A percentile compares a stretch with the other conserved stretches of the same genome.
Conservation (phyloP, 2,329 filamentous ascomycete genomes). For the Colletotrichum echinochloae region DNA sequence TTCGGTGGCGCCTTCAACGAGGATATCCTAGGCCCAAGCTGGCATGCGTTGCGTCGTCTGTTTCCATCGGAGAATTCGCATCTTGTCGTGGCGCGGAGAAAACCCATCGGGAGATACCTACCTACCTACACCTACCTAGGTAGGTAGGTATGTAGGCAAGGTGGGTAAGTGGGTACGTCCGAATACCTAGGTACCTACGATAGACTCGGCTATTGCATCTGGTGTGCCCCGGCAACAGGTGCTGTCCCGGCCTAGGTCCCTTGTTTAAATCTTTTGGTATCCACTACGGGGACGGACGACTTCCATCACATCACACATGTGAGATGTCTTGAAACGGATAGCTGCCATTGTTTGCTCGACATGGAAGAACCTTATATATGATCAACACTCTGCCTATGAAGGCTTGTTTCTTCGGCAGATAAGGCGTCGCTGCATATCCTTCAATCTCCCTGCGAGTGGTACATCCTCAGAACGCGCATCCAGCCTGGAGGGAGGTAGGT, state of each 20-base stretch:
- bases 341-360: background rate
- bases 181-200: too few relatives aligned
- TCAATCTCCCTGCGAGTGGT: too few relatives aligned
- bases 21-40: background rate
- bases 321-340: background rate
- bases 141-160: too few relatives aligned
- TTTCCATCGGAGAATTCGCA: background rate
- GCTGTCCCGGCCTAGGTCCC: background rate
- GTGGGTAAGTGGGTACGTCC: too few relatives aligned
- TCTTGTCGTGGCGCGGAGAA: background rate
- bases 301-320: background rate
- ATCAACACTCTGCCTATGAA: background rate
- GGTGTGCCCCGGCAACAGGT: background rate
- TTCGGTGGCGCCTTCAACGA: too few relatives aligned
- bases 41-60: background rate
- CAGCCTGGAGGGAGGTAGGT: too few relatives aligned
- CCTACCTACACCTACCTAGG: background rate
- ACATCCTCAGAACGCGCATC: background rate
- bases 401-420: too few relatives aligned
- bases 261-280: too few relatives aligned
- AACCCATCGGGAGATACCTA: background rate
- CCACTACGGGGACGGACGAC: background rate
- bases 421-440: background rate
- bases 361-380: background rate
- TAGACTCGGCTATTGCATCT: too few relatives aligned